Evolutionary conservation across 495 filamentous ascomycete genomes (phyloP), one percentile per base, ranked within the genome.

Genomic region (Astrothelium subdiscretum): DNA sequence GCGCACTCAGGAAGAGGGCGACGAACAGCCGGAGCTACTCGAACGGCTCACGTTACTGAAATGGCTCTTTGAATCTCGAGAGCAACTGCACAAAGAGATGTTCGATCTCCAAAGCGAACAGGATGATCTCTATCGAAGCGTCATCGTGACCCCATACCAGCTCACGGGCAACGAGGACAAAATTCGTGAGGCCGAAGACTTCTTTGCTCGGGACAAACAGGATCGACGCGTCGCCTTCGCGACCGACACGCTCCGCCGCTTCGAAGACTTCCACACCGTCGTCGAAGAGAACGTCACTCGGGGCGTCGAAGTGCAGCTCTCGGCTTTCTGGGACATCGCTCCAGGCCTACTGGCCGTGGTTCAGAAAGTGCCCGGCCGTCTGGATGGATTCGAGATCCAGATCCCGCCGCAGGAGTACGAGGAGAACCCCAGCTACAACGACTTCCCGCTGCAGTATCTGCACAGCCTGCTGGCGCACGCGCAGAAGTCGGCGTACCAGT

Each of bases 241-340:
- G 66, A 78, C 82, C 27, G 85, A 87, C 40, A 80, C 82, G 1
- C 77, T 90, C 18, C 74, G 81, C 58, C 87, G 94, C 12, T 85
- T 86, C 26, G 83, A 90, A 61, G 85, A 88, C 26, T 95, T 97
- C 72, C 76, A 89, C 60, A 80, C 83, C 32, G 83, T 92, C 20
- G 85, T 97, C 31, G 91, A 96, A 72, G 81, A 84, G 69, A 94
- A 92, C 60, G 90, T 95, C 27, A 81, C 83, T 2, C 85, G 91
- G 3, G 94, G 92, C 3, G 90, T 97, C 18, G 92, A 97, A 71
- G 81, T 88, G 32, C 95, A 97, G 72, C 81, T 96, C 0, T 88
- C 84, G 18, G 91, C 91, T 2, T 98, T 97, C 75, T 98, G 94
- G 94, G 95, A 98, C 68, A 95, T 97, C 66, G 94, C 91, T 0